phyloP scores from a whole-genome alignment of 2,329 filamentous ascomycete species.

The Fusarium nanum region DNA sequence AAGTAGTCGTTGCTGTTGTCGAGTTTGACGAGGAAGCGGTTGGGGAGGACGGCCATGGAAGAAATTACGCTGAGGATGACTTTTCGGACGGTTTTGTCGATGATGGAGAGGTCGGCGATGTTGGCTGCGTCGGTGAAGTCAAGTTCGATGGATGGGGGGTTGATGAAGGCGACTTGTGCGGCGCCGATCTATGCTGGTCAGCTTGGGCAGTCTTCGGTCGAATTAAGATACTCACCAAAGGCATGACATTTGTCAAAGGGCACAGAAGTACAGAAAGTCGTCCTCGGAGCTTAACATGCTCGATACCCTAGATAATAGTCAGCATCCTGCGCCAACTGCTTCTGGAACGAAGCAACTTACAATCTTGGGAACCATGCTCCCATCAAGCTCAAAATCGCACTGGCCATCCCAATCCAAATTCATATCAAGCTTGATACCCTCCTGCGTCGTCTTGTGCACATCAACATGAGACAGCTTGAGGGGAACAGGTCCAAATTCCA shows the following conservation, averaged over 20 bases:
- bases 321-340: accelerated
- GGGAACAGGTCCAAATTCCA: slow-evolving; percentile 39
- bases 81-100: slow-evolving; percentile 42
- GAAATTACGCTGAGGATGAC: slow-evolving; percentile 42
- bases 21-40: slow-evolving; percentile 45
- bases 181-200: slow-evolving; percentile 38
- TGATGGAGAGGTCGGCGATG: slow-evolving; percentile 40
- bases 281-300: slow-evolving; percentile 42
- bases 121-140: slow-evolving; percentile 46
- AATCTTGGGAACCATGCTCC: slow-evolving; percentile 43
- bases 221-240: slow-evolving; percentile 25
- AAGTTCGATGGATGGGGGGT: slow-evolving; percentile 41
- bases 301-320: slow-evolving; percentile 33
- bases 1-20: slow-evolving; percentile 46
- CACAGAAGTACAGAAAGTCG: slow-evolving; percentile 39
- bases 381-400: slow-evolving; percentile 45
- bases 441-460: slow-evolving; percentile 39
- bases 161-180: slow-evolving; percentile 44
- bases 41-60: slow-evolving; percentile 45
- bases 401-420: slow-evolving; percentile 41
- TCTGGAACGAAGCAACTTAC: slow-evolving; percentile 7
- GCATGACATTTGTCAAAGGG: slow-evolving; percentile 42
- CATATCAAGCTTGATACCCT: slow-evolving; percentile 46
- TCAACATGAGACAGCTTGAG: slow-evolving; percentile 42
- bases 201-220: background rate